Evolutionary conservation across 1,284 basidiomycete genomes (phyloP).

Genomic region (Irpex lacteus): DNA sequence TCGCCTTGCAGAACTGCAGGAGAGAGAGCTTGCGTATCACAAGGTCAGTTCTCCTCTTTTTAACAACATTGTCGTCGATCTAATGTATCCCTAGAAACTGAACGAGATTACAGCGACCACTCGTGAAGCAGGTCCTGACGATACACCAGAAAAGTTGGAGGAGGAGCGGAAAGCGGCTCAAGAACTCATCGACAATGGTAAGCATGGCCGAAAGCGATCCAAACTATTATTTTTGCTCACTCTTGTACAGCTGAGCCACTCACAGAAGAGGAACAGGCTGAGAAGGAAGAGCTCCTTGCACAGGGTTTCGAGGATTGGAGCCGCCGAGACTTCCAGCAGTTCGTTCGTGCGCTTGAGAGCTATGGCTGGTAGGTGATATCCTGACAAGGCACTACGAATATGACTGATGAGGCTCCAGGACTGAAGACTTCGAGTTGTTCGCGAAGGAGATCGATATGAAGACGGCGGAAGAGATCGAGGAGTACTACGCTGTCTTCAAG

Average conservation of each 20-base stretch:
- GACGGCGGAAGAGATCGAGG: conserved; percentile 75
- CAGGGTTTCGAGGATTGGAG: conserved; percentile 91
- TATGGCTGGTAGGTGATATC: conserved; percentile 71
- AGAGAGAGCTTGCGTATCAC: conserved; percentile 82
- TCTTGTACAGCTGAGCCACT: conserved; percentile 70
- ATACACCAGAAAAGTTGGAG: conserved; percentile 84
- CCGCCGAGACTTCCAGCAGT: conserved; percentile 90
- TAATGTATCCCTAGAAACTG: conserved; percentile 42
- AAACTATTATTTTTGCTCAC: neutral
- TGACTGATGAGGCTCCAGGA: conserved; percentile 40
- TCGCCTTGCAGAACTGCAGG: conserved; percentile 80
- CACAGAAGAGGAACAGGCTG: conserved; percentile 79
- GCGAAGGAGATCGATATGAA: conserved; percentile 88
- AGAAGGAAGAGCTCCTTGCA: conserved; percentile 78
- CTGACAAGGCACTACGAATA: neutral
- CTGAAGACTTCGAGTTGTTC: conserved; percentile 73
- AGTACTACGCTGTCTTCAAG: conserved; percentile 87
- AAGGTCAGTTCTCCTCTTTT: conserved; percentile 45
- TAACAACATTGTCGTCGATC: neutral
- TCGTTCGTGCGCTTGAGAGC: conserved; percentile 82
- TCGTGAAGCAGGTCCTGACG: conserved; percentile 70
- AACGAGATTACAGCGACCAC: conserved; percentile 76
- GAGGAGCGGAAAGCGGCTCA: conserved; percentile 81
- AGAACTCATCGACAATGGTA: conserved; percentile 83
- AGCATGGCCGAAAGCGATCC: conserved; percentile 6